A percentile compares a stretch with the other conserved stretches of the same genome.
phyloP scores from a whole-genome alignment of 2,329 filamentous ascomycete genomes.

The Apiospora pterosperma region DNA sequence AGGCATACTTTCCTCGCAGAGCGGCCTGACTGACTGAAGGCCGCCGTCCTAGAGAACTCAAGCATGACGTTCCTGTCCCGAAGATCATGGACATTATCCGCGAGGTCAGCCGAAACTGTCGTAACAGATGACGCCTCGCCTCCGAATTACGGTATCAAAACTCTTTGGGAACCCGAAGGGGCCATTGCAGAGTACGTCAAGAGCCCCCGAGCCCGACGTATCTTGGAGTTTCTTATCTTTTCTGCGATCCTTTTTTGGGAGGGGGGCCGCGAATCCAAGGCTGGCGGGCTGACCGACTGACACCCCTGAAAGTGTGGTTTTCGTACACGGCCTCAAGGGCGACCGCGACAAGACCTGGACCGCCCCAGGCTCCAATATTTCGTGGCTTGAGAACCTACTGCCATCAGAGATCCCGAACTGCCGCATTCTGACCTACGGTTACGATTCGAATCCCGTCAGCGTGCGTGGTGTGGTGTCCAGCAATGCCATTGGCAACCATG shows the following conservation, averaged over 20 bases:
- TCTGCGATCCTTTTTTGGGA: too few species aligned
- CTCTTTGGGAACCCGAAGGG: not conserved
- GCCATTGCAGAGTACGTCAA: not conserved
- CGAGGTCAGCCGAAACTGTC: not conserved
- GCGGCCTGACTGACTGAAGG: not conserved
- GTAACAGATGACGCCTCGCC: not conserved
- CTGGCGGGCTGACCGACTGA: not conserved
- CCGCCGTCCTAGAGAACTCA: not conserved
- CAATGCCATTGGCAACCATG: not conserved
- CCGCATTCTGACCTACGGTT: not conserved
- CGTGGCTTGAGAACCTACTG: conserved; percentile 33
- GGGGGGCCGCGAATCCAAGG: not conserved
- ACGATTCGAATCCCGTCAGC: not conserved
- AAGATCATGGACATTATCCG: not conserved
- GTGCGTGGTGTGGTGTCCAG: not conserved
- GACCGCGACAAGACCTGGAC: conserved; percentile 33
- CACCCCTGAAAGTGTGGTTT: conserved; percentile 17
- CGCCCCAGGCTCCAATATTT: conserved; percentile 19
- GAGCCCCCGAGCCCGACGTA: not conserved
- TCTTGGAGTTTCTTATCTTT: not conserved
- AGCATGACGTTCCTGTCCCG: not conserved
- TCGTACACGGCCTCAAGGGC: conserved; percentile 37
- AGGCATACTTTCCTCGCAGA: not conserved
- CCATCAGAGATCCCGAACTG: conserved; percentile 16
- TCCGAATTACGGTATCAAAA: not conserved